Percentiles rank a stretch among this genome's conserved stretches.
These are phyloP conservation scores for Eutrema salsugineum DNA, from an alignment of 441 rosid genomes.

Conservation along the genomic window DNA sequence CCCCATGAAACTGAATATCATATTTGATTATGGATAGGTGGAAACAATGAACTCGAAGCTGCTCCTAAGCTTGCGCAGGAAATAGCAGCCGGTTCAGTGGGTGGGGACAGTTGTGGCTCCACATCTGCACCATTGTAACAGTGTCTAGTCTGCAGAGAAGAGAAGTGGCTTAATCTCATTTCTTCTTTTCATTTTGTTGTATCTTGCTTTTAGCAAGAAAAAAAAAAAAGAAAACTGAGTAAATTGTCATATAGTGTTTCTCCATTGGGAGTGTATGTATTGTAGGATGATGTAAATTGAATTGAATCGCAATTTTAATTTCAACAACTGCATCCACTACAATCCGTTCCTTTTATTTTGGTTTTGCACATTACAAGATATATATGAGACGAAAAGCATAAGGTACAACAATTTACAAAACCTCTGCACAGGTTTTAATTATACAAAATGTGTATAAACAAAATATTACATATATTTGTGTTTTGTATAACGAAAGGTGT, in stretches of 20 bases:
- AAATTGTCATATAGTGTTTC: background rate
- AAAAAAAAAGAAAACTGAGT: background rate
- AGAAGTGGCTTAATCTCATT: constrained; percentile 18
- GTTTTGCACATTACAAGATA: constrained; percentile 17
- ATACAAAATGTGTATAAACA: constrained; percentile 14
- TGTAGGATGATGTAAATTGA: constrained; percentile 2
- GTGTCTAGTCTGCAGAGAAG: constrained; percentile 30
- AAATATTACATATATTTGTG: background rate
- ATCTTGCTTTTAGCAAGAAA: background rate
- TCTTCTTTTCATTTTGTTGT: constrained; percentile 8
- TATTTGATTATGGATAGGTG: constrained; percentile 24
- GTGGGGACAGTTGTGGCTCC: constrained; percentile 28
- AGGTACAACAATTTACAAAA: constrained; percentile 8
- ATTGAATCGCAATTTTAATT: background rate
- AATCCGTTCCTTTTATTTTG: constrained; percentile 1
- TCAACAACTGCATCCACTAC: background rate
- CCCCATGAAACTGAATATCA: constrained; percentile 20
- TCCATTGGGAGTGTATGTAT: background rate
- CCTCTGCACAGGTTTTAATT: background rate
- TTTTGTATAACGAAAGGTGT: constrained; percentile 12
- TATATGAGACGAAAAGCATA: constrained; percentile 2
- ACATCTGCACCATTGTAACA: constrained; percentile 37
- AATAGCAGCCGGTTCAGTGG: constrained; percentile 26
- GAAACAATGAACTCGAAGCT: constrained; percentile 47
- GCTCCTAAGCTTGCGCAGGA: constrained; percentile 22